These are phyloP conservation scores for Trypanosoma cruzi DNA, from an alignment of 208 protist genomes.

Conservation along the genomic window DNA sequence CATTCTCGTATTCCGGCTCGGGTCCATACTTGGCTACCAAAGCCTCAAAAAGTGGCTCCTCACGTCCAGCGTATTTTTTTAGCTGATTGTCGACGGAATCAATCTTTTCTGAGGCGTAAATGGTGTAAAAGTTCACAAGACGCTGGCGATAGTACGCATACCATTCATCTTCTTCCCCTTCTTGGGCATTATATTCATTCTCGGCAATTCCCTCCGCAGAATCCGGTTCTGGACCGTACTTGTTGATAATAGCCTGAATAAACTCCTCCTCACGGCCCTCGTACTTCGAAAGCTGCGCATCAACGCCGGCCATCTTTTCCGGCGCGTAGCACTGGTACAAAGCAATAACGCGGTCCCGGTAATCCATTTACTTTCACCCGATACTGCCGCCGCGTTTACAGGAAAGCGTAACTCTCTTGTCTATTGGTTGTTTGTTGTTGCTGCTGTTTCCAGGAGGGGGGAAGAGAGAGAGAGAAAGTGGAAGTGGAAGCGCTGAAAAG, in stretches of 20 bases:
- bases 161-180: background rate
- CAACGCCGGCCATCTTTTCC: slow-evolving; percentile 30
- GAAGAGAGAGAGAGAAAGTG: background rate
- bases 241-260: slow-evolving; percentile 27
- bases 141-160: slow-evolving; percentile 3
- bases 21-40: slow-evolving; percentile 32
- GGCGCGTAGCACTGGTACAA: slow-evolving; percentile 40
- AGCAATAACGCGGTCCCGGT: slow-evolving; percentile 25
- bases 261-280: slow-evolving; percentile 28
- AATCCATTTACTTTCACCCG: slow-evolving; percentile 1
- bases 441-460: background rate
- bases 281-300: slow-evolving; percentile 39
- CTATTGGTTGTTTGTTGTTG: too few relatives aligned
- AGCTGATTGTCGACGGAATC: slow-evolving; percentile 28
- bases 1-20: background rate
- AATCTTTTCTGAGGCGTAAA: slow-evolving; percentile 18
- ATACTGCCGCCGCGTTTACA: background rate
- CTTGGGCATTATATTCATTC: background rate
- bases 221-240: slow-evolving; percentile 38
- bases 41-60: slow-evolving; percentile 35
- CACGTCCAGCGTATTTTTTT: slow-evolving; percentile 26
- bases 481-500: background rate
- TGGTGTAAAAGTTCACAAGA: slow-evolving; percentile 11
- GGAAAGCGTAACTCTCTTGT: background rate
- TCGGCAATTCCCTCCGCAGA: background rate